phyloP scores from a whole-genome alignment of 2,329 filamentous ascomycete genomes.

The Amesomyces nigricolor region DNA sequence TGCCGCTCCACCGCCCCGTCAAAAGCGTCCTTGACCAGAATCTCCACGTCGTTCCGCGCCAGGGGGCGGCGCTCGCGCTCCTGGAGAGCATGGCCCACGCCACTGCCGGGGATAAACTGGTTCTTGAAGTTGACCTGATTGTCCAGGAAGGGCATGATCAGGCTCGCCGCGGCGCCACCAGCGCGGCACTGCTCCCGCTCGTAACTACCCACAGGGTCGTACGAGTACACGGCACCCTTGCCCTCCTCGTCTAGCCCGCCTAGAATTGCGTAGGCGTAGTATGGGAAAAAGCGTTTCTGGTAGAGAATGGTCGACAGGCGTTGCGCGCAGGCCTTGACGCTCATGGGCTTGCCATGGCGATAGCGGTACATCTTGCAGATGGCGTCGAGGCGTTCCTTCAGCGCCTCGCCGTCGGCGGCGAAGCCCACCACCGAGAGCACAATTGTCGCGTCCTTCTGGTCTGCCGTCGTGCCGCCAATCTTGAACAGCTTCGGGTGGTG shows the following conservation, averaged over 20 bases:
- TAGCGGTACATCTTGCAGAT: slow-evolving; percentile 99
- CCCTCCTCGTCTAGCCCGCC: slow-evolving; percentile 93
- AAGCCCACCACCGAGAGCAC: slow-evolving; percentile 93
- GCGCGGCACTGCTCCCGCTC: slow-evolving; percentile 95
- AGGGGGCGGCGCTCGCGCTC: slow-evolving; percentile 66
- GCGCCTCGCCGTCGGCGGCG: slow-evolving; percentile 85
- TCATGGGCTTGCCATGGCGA: slow-evolving; percentile 95
- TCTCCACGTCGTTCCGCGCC: slow-evolving; percentile 67
- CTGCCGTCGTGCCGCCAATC: slow-evolving; percentile 84
- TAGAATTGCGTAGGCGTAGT: slow-evolving; percentile 93
- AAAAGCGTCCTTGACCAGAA: slow-evolving; percentile 92
- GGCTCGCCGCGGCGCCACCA: slow-evolving; percentile 80
- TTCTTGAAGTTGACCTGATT: slow-evolving; percentile 99
- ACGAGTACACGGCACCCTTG: slow-evolving; percentile 89
- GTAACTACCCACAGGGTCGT: slow-evolving; percentile 96
- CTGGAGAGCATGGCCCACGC: slow-evolving; percentile 73
- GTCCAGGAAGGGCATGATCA: slow-evolving; percentile 99
- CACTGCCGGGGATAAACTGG: slow-evolving; percentile 85
- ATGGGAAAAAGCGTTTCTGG: slow-evolving; percentile 97
- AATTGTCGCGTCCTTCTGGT: slow-evolving; percentile 78
- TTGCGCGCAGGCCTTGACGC: slow-evolving; percentile 88
- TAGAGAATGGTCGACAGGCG: slow-evolving; percentile 93
- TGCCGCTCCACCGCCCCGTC: slow-evolving; percentile 97
- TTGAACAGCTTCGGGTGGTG: slow-evolving; percentile 95
- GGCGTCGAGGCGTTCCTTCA: slow-evolving; percentile 89